phyloP scores from a whole-genome alignment of 768 basidiomycete species.

The Leccinum rimulosum region DNA sequence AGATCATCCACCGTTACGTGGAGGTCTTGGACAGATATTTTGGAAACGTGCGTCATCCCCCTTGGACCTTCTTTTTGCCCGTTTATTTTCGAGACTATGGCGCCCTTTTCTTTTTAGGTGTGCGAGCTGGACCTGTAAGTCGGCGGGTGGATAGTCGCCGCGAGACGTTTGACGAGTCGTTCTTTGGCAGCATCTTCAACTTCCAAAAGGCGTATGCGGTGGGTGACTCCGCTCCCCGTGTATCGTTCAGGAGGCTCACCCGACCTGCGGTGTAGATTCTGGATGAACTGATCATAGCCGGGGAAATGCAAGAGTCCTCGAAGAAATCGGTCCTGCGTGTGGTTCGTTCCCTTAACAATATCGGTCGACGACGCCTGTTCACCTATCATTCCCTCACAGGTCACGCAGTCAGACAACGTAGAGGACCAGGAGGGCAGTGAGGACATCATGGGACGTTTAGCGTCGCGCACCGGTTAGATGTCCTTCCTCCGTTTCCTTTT shows the following conservation, averaged over 20 bases:
- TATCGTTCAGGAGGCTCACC: background rate
- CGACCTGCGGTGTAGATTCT: slow-evolving; percentile 52
- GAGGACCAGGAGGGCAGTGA: slow-evolving; percentile 86
- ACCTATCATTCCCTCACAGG: slow-evolving; percentile 40
- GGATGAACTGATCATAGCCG: slow-evolving; percentile 91
- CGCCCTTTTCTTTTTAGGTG: slow-evolving; percentile 43
- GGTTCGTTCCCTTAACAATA: slow-evolving; percentile 30
- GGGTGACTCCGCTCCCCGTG: slow-evolving; percentile 10
- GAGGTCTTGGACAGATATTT: slow-evolving; percentile 76
- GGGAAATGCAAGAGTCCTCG: slow-evolving; percentile 92
- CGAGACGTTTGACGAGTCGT: background rate
- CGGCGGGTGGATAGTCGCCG: background rate
- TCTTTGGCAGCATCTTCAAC: slow-evolving; percentile 81
- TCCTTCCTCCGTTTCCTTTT: slow-evolving; percentile 1
- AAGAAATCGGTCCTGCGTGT: slow-evolving; percentile 67
- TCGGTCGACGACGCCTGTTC: slow-evolving; percentile 9
- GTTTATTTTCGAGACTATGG: background rate
- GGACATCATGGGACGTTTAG: slow-evolving; percentile 74
- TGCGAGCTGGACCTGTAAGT: slow-evolving; percentile 90
- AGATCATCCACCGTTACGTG: slow-evolving; percentile 92
- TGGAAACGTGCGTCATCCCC: slow-evolving; percentile 36
- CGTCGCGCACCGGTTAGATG: slow-evolving; percentile 66
- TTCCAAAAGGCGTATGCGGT: slow-evolving; percentile 95
- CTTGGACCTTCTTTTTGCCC: background rate
- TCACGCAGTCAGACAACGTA: slow-evolving; percentile 79